Conservation (phyloP, 1,284 basidiomycete genomes). For the Fomes fomentarius region DNA sequence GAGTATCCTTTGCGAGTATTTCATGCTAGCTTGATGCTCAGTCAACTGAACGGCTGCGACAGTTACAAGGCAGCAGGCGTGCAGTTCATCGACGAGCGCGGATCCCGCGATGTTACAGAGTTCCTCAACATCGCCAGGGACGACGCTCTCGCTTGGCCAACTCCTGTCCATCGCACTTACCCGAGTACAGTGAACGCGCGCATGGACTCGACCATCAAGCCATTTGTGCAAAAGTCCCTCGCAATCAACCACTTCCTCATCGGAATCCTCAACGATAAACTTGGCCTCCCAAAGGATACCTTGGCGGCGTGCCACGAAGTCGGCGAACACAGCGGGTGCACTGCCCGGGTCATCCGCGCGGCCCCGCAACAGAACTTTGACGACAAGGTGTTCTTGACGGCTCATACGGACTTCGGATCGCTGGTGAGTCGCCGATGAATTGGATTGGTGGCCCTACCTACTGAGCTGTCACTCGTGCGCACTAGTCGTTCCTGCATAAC, state of each 20-base stretch:
- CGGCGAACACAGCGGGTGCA: slow-evolving; percentile 21
- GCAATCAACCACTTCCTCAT: slow-evolving; percentile 37
- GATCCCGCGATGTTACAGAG: slow-evolving; percentile 35
- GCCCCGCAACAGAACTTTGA: slow-evolving; percentile 18
- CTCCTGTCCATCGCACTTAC: slow-evolving; percentile 32
- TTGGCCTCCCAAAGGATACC: slow-evolving; percentile 27
- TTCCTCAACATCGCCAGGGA: slow-evolving; percentile 37
- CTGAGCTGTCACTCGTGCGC: background rate
- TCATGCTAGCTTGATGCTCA: too few relatives aligned
- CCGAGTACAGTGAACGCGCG: slow-evolving; percentile 34
- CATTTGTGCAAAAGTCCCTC: slow-evolving; percentile 35
- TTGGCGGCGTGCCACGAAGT: slow-evolving; percentile 15
- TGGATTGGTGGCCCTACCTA: background rate
- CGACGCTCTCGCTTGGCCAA: slow-evolving; percentile 37
- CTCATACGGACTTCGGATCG: slow-evolving; percentile 41
- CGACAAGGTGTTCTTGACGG: slow-evolving; percentile 28
- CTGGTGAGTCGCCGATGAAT: slow-evolving; percentile 18
- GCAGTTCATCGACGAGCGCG: slow-evolving; percentile 36
- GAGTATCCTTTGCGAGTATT: background rate
- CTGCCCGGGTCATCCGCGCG: slow-evolving; percentile 35
- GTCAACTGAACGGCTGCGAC: too few relatives aligned
- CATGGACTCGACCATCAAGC: slow-evolving; percentile 34
- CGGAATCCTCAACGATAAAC: slow-evolving; percentile 33
- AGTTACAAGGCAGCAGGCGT: slow-evolving; percentile 38
- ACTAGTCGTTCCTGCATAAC: slow-evolving; percentile 66